Evolutionary conservation across 805 yeast genomes (phyloP).

Genomic region (Myxozyma vanderwaltii): DNA sequence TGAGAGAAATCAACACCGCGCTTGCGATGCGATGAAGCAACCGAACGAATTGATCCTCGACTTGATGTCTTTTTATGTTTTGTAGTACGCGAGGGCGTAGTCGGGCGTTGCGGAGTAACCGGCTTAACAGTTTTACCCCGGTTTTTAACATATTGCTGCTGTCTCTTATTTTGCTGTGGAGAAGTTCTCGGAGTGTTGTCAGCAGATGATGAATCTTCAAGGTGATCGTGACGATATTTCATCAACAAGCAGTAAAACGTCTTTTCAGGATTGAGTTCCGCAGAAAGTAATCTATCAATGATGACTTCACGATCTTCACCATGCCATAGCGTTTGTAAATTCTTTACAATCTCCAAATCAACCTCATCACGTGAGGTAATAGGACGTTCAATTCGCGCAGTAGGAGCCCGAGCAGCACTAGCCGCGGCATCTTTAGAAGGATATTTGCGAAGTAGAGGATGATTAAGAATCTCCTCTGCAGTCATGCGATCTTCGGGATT

Average conservation of each 20-base stretch:
- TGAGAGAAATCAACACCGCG: conserved; percentile 31
- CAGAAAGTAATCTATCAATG: conserved; percentile 53
- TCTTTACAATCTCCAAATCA: conserved; percentile 73
- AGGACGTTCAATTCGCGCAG: conserved; percentile 41
- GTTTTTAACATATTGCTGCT: background rate
- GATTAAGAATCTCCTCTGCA: conserved; percentile 72
- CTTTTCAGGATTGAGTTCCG: conserved; percentile 70
- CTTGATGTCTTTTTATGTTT: conserved; percentile 18
- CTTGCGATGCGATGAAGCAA: conserved; percentile 18
- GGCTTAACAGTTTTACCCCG: background rate
- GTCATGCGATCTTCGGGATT: conserved; percentile 79
- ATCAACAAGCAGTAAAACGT: conserved; percentile 73
- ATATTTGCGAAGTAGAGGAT: conserved; percentile 80
- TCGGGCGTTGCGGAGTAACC: background rate
- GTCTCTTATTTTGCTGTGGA: background rate
- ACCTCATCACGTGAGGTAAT: conserved; percentile 50
- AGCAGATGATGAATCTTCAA: conserved; percentile 32
- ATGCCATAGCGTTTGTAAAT: conserved; percentile 78
- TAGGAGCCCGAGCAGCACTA: background rate
- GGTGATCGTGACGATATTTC: conserved; percentile 73
- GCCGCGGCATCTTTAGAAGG: conserved; percentile 24
- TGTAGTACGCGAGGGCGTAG: conserved; percentile 20
- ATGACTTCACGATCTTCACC: conserved; percentile 64
- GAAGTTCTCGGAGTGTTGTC: conserved; percentile 21
- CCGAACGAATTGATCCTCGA: conserved; percentile 17